A percentile compares a stretch with the other conserved stretches of the same genome.
Evolutionary conservation across 495 filamentous ascomycete genomes (phyloP).

Genomic region (Bombardia bombarda): DNA sequence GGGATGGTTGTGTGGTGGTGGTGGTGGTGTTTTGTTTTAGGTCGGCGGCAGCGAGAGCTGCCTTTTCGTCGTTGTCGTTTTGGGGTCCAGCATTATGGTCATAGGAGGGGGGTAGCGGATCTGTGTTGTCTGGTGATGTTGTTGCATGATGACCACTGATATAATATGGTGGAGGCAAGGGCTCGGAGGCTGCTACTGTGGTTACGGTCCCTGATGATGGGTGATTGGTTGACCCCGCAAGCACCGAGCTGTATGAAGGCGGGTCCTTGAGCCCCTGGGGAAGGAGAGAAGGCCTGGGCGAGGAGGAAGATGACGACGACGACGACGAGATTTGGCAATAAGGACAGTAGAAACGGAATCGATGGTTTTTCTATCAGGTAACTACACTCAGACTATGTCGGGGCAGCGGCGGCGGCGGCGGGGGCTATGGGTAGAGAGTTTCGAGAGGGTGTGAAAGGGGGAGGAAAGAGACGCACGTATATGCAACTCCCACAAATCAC

Average conservation of each 20-base stretch:
- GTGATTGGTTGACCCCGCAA: no score
- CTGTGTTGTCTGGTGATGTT: slow-evolving; percentile 48
- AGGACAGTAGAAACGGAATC: slow-evolving; percentile 62
- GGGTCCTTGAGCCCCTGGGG: slow-evolving; percentile 42
- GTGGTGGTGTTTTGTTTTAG: slow-evolving; percentile 19
- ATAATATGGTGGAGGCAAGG: background rate
- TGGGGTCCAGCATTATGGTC: no score
- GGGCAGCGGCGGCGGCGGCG: background rate
- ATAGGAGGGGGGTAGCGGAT: slow-evolving; percentile 26
- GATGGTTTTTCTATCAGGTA: slow-evolving; percentile 46
- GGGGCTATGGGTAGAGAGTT: no score
- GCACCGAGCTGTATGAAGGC: background rate
- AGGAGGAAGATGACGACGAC: slow-evolving; percentile 27
- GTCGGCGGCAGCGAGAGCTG: background rate
- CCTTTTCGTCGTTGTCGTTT: background rate
- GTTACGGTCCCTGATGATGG: no score
- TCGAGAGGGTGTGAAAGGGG: no score
- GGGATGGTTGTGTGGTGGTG: slow-evolving; percentile 42
- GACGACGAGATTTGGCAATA: slow-evolving; percentile 41
- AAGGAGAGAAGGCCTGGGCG: slow-evolving; percentile 7
- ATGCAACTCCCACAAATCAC: slow-evolving; percentile 63
- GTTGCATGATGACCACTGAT: slow-evolving; percentile 13
- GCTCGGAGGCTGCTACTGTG: background rate
- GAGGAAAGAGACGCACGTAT: slow-evolving; percentile 42
- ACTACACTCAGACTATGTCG: background rate